Percentiles rank a stretch among this genome's conserved stretches.
Conservation (phyloP, 441 rosid genomes). For the Rhodomyrtus psidioides region DNA sequence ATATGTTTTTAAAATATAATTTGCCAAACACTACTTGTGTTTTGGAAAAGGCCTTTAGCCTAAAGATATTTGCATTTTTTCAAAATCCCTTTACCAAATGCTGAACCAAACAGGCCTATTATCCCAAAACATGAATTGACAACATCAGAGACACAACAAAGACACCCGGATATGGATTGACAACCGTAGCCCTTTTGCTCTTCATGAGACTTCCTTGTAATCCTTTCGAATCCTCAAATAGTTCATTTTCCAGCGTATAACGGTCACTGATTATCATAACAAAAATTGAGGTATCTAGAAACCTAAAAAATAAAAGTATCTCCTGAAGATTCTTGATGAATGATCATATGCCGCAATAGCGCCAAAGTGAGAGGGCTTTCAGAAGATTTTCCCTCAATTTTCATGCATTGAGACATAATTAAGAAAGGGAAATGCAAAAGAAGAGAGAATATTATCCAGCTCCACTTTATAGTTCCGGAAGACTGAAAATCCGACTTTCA, state of each 20-base stretch:
- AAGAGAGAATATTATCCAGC: background rate
- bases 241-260: background rate
- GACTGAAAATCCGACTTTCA: background rate
- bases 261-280: background rate
- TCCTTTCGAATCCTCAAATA: background rate
- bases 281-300: background rate
- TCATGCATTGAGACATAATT: background rate
- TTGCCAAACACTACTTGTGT: no score
- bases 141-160: background rate
- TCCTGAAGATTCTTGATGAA: background rate
- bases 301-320: background rate
- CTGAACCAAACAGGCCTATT: no score
- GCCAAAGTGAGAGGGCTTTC: background rate
- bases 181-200: background rate
- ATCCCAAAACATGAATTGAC: no score
- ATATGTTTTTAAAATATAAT: no score
- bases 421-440: background rate
- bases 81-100: no score
- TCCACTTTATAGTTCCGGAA: background rate
- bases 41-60: no score
- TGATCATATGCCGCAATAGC: background rate
- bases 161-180: rapidly evolving
- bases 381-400: background rate
- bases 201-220: background rate
- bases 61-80: no score